Percentiles rank a stretch among this genome's conserved stretches.
phyloP scores from a whole-genome alignment of 768 basidiomycete species.

The Sporobolomyces roseus region DNA sequence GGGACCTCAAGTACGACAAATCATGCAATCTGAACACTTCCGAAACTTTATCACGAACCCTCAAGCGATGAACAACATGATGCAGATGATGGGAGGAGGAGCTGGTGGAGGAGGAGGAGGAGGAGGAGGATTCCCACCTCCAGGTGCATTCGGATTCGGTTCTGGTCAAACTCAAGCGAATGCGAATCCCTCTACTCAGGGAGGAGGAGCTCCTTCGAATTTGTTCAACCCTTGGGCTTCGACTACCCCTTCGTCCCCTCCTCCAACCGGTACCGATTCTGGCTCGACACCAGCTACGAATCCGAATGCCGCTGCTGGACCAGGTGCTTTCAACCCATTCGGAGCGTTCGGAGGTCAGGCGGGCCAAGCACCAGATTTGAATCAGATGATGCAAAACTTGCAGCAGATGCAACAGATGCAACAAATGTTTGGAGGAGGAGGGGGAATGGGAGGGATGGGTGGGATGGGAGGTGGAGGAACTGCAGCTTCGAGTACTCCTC shows the following conservation, averaged over 20 bases:
- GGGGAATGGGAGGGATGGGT: conserved; percentile 29
- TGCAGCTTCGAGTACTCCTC: conserved; percentile 24
- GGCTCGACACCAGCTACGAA: not conserved
- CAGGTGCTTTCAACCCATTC: conserved; percentile 28
- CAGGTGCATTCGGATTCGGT: conserved; percentile 40
- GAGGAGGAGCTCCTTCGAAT: conserved; percentile 4
- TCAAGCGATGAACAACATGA: conserved; percentile 59
- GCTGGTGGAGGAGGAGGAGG: conserved; percentile 40
- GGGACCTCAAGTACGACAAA: conserved; percentile 72
- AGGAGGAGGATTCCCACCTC: conserved; percentile 31
- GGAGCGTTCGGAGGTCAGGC: conserved; percentile 11
- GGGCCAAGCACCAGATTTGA: conserved; percentile 12
- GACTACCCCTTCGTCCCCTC: not conserved
- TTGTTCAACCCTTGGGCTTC: conserved; percentile 37
- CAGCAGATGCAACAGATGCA: conserved; percentile 31
- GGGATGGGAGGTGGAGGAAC: conserved; percentile 39
- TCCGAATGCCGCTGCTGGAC: conserved; percentile 10
- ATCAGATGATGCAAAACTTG: conserved; percentile 12
- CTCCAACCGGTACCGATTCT: conserved; percentile 1
- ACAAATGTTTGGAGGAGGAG: conserved; percentile 34
- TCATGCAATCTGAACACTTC: conserved; percentile 56
- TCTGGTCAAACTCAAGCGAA: not conserved
- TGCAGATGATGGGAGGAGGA: conserved; percentile 44
- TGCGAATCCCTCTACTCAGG: too few species aligned
- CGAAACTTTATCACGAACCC: conserved; percentile 60